phyloP scores from a whole-genome alignment of 139 green algal genomes.

The Chlamydomonas eustigma region DNA sequence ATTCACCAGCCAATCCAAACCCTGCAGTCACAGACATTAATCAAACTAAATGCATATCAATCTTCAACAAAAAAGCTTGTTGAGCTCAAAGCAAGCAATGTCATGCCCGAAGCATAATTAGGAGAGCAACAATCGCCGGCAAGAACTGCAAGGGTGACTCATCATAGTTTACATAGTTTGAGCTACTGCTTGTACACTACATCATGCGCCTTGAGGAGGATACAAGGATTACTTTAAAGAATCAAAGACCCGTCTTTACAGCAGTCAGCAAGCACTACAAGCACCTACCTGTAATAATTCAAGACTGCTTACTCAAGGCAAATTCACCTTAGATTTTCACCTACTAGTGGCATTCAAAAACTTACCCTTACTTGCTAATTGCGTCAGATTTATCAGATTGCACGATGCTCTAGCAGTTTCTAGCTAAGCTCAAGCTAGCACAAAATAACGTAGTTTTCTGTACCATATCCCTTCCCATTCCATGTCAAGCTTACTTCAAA shows the following conservation, averaged over 20 bases:
- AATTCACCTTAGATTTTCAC: not conserved
- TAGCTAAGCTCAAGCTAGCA: not conserved
- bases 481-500: not conserved
- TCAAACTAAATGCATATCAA: not conserved
- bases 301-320: not conserved
- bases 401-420: not conserved
- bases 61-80: not conserved
- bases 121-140: not conserved
- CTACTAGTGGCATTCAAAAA: not conserved
- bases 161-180: not conserved
- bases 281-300: no score
- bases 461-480: not conserved
- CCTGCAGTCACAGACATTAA: not conserved
- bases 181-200: not conserved
- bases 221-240: no score
- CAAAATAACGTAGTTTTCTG: not conserved
- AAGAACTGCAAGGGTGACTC: not conserved
- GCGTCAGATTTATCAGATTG: not conserved
- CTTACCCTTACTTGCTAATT: not conserved
- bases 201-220: no score
- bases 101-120: not conserved
- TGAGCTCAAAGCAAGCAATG: not conserved
- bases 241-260: no score
- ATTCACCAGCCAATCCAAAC: constrained; percentile 9
- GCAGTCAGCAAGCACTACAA: no score